These are phyloP conservation scores for Tremellales sp. DNA, from an alignment of 1,284 basidiomycete genomes.

Conservation along the genomic window DNA sequence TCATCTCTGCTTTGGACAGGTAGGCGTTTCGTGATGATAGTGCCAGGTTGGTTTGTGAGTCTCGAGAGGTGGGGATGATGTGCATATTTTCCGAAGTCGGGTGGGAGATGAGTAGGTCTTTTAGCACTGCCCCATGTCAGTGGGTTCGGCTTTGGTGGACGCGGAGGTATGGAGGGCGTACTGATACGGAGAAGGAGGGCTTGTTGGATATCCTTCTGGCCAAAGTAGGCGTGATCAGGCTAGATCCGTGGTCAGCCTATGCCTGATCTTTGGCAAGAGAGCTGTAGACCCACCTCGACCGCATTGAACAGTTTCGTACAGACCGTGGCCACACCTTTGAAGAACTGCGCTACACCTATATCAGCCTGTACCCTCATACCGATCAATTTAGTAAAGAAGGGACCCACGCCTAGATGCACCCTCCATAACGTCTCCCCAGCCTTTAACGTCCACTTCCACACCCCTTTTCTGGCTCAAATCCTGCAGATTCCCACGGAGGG, in stretches of 20 bases:
- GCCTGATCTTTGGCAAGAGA: neutral
- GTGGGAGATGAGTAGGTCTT: slow-evolving; percentile 74
- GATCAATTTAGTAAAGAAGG: neutral
- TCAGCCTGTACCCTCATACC: slow-evolving; percentile 2
- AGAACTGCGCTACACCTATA: slow-evolving; percentile 80
- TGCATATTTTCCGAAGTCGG: slow-evolving; percentile 66
- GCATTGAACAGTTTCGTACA: slow-evolving; percentile 93
- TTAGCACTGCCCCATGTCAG: slow-evolving; percentile 53
- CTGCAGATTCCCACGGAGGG: slow-evolving; percentile 69
- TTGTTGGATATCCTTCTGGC: slow-evolving; percentile 98
- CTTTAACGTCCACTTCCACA: slow-evolving; percentile 86
- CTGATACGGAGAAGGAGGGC: slow-evolving; percentile 76
- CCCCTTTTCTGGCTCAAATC: slow-evolving; percentile 72
- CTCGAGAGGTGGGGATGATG: slow-evolving; percentile 78
- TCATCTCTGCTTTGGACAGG: slow-evolving; percentile 62
- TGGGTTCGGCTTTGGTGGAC: neutral
- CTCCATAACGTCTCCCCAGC: slow-evolving; percentile 58
- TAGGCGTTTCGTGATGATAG: slow-evolving; percentile 90
- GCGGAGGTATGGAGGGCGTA: slow-evolving; percentile 18
- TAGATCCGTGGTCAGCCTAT: slow-evolving; percentile 43
- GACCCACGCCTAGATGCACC: slow-evolving; percentile 46
- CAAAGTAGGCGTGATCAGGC: slow-evolving; percentile 92
- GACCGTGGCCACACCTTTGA: slow-evolving; percentile 91
- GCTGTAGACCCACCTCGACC: slow-evolving; percentile 60
- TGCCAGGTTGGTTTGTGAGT: slow-evolving; percentile 62